A percentile compares a stretch with the other conserved stretches of the same genome.
Evolutionary conservation across 257 asterid genomes (phyloP).

Genomic region (Solanum megistacrolobum): DNA sequence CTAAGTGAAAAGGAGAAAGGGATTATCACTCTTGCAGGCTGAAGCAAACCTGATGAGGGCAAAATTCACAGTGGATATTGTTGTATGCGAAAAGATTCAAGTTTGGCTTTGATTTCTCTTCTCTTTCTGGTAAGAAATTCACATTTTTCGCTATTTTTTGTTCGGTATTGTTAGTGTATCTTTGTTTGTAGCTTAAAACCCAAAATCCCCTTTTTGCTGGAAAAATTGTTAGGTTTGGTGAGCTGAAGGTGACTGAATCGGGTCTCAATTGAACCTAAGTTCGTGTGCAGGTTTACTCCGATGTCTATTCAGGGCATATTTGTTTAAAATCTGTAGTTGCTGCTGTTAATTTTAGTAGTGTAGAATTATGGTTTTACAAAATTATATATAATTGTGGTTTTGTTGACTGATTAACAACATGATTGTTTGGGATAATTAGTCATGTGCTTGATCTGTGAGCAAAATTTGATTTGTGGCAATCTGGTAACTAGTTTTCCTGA

Average conservation of each 20-base stretch:
- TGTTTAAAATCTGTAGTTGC: not conserved
- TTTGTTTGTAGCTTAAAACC: not conserved
- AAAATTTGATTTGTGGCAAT: not conserved
- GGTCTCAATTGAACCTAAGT: not conserved
- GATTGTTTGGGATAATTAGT: not conserved
- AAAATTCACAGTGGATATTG: conserved; percentile 1
- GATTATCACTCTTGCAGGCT: not conserved
- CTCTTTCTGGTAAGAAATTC: conserved; percentile 1
- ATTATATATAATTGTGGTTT: not conserved
- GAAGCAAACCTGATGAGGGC: not conserved
- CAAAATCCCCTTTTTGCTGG: not conserved
- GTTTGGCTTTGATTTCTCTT: not conserved
- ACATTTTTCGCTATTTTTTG: not conserved
- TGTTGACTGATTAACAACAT: not conserved
- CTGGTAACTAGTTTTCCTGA: not conserved
- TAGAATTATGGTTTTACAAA: not conserved
- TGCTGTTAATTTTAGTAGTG: not conserved
- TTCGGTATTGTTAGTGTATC: not conserved
- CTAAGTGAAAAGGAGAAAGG: not conserved
- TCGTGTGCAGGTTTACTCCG: not conserved
- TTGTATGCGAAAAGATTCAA: not conserved
- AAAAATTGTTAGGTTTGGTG: not conserved
- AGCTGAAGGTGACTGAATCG: not conserved
- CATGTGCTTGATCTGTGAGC: not conserved
- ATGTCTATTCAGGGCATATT: not conserved